phyloP scores from a whole-genome alignment of 2,329 filamentous ascomycete genomes.

The Harringtonia aguacate region DNA sequence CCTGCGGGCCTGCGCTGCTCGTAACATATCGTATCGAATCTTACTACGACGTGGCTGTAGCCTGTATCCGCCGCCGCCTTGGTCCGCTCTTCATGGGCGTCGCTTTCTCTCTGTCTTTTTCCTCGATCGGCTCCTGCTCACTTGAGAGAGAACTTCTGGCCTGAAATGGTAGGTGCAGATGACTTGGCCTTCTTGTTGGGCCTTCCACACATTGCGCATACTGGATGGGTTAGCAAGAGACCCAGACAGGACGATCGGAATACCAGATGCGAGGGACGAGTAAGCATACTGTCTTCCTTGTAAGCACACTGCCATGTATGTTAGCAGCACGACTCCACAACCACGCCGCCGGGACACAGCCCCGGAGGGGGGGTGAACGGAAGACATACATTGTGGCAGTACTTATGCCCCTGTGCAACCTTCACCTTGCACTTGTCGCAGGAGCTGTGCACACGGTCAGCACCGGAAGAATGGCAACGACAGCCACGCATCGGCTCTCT shows the following conservation, averaged over 20 bases:
- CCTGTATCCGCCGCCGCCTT: too few relatives aligned
- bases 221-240: slow-evolving; percentile 22
- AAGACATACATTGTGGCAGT: slow-evolving; percentile 32
- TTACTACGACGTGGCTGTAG: too few relatives aligned
- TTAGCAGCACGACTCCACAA: background rate
- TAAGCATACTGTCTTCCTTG: slow-evolving; percentile 42
- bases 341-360: background rate
- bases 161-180: slow-evolving; percentile 42
- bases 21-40: too few relatives aligned
- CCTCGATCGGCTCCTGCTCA: slow-evolving; percentile 20
- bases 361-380: background rate
- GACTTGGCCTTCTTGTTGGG: slow-evolving; percentile 38
- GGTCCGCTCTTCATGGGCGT: too few relatives aligned
- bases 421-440: slow-evolving; percentile 54
- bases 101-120: background rate
- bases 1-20: too few relatives aligned
- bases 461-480: background rate
- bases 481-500: too few relatives aligned
- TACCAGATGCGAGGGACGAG: too few relatives aligned
- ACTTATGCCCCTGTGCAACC: slow-evolving; percentile 48
- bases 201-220: slow-evolving; percentile 55
- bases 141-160: slow-evolving; percentile 53
- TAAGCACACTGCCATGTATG: slow-evolving; percentile 39
- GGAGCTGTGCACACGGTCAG: slow-evolving; percentile 23
- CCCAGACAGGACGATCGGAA: too few relatives aligned